A percentile compares a stretch with the other conserved stretches of the same genome.
Evolutionary conservation across 2,329 filamentous ascomycete species (phyloP).

Genomic region (Diaporthe sp.): DNA sequence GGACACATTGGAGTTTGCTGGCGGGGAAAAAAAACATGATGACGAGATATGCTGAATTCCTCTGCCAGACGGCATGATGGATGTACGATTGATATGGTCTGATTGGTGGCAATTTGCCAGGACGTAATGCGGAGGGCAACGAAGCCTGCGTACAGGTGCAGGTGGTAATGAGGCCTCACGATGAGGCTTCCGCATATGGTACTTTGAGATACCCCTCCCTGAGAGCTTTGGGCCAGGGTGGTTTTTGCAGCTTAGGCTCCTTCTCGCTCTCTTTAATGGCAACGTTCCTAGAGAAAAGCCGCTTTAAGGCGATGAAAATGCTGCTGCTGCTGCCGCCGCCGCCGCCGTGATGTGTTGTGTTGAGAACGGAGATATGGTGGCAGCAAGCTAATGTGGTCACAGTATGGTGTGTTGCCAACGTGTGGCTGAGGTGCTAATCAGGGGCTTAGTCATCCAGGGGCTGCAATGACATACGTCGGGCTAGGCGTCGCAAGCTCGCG

Average conservation of each 20-base stretch:
- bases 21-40: slow-evolving; percentile 24
- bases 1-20: slow-evolving; percentile 33
- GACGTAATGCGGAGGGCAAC: slow-evolving; percentile 32
- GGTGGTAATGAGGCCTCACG: slow-evolving; percentile 32
- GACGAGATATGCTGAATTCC: slow-evolving; percentile 28
- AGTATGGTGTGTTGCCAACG: background rate
- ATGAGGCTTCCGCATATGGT: slow-evolving; percentile 32
- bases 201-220: slow-evolving; percentile 37
- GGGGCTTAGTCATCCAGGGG: slow-evolving; percentile 10
- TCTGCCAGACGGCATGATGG: slow-evolving; percentile 23
- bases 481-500: background rate
- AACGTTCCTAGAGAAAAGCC: slow-evolving; percentile 27
- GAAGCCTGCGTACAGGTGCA: background rate
- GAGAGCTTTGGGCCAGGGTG: slow-evolving; percentile 31
- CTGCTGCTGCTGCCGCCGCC: background rate
- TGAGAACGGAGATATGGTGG: background rate
- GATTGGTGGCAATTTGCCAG: slow-evolving; percentile 15
- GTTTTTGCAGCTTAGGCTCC: slow-evolving; percentile 28
- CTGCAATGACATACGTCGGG: background rate
- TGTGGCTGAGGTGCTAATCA: background rate
- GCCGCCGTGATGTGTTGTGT: too few relatives aligned
- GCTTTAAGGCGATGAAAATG: background rate
- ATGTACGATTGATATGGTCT: slow-evolving; percentile 30
- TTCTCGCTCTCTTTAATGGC: slow-evolving; percentile 34
- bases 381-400: background rate